Conservation (phyloP, 1,139 yeast species). For the Kluyveromyces sp. region DNA sequence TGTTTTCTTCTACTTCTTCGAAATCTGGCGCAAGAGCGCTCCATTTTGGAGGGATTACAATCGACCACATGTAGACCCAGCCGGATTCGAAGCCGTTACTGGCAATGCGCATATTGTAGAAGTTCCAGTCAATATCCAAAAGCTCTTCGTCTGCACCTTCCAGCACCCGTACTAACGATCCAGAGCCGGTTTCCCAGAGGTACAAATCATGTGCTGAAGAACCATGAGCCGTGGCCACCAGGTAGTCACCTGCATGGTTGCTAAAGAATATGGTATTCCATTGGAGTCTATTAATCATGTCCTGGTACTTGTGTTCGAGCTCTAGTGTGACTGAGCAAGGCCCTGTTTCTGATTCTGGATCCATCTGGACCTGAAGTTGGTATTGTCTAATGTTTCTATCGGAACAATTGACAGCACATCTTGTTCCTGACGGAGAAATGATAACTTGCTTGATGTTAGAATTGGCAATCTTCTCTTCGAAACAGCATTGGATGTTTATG, state of each 20-base stretch:
- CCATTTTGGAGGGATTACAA: slow-evolving; percentile 87
- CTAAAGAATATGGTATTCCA: slow-evolving; percentile 81
- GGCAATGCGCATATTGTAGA: slow-evolving; percentile 62
- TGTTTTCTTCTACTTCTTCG: slow-evolving; percentile 88
- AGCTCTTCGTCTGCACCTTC: slow-evolving; percentile 90
- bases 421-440: slow-evolving; percentile 58
- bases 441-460: slow-evolving; percentile 67
- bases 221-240: slow-evolving; percentile 84
- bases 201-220: slow-evolving; percentile 81
- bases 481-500: slow-evolving; percentile 18
- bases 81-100: slow-evolving; percentile 92
- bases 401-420: slow-evolving; percentile 69
- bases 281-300: slow-evolving; percentile 78
- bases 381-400: slow-evolving; percentile 76
- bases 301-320: slow-evolving; percentile 78
- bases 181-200: slow-evolving; percentile 88
- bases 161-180: slow-evolving; percentile 76
- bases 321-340: slow-evolving; percentile 44
- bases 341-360: slow-evolving; percentile 8
- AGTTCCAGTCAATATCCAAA: slow-evolving; percentile 82
- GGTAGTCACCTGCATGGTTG: slow-evolving; percentile 70
- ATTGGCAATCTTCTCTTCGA: slow-evolving; percentile 44
- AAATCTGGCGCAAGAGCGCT: slow-evolving; percentile 96
- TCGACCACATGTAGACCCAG: slow-evolving; percentile 72
- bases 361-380: slow-evolving; percentile 35